These are phyloP conservation scores for Boletus pseudo-olivaceus DNA, from an alignment of 768 basidiomycete species.

Conservation along the genomic window DNA sequence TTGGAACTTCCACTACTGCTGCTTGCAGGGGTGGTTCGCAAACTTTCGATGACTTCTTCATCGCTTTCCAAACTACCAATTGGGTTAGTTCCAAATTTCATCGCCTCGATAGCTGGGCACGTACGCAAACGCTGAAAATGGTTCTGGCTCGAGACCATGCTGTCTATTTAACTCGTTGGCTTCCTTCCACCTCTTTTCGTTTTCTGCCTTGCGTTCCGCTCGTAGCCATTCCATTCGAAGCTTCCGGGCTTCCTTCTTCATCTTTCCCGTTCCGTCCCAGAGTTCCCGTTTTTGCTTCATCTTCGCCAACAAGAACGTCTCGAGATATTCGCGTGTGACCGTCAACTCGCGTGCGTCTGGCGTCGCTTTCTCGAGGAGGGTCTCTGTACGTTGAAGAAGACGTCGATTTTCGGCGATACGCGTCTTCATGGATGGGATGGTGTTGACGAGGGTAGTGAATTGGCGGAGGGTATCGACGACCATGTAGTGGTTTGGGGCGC, in stretches of 20 bases:
- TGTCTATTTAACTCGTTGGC: conserved; percentile 11
- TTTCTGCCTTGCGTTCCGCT: conserved; percentile 16
- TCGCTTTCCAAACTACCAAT: conserved; percentile 21
- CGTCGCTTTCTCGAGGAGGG: conserved; percentile 10
- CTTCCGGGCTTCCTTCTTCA: conserved; percentile 24
- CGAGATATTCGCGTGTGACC: conserved; percentile 26
- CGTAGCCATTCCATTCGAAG: conserved; percentile 25
- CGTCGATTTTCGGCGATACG: conserved; percentile 18
- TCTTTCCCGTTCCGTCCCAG: conserved; percentile 30
- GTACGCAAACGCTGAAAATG: conserved; percentile 24
- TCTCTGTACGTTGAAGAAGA: conserved; percentile 17
- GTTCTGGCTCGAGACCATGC: conserved; percentile 10
- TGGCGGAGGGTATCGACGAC: conserved; percentile 29
- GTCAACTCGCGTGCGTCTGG: conserved; percentile 19
- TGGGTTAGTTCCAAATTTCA: background rate
- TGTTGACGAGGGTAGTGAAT: conserved; percentile 23
- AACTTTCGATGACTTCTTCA: conserved; percentile 23
- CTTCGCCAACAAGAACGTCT: conserved; percentile 22
- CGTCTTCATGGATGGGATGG: conserved; percentile 16
- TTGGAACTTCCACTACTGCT: conserved; percentile 17
- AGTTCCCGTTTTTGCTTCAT: conserved; percentile 31
- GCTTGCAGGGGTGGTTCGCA: conserved; percentile 23
- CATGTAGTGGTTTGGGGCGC: conserved; percentile 22
- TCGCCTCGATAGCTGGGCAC: conserved; percentile 1
- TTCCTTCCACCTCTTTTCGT: conserved; percentile 19